Base-by-base conservation (phyloP, 1,284 basidiomycete species). In the Sparassis latifolia region DNA sequence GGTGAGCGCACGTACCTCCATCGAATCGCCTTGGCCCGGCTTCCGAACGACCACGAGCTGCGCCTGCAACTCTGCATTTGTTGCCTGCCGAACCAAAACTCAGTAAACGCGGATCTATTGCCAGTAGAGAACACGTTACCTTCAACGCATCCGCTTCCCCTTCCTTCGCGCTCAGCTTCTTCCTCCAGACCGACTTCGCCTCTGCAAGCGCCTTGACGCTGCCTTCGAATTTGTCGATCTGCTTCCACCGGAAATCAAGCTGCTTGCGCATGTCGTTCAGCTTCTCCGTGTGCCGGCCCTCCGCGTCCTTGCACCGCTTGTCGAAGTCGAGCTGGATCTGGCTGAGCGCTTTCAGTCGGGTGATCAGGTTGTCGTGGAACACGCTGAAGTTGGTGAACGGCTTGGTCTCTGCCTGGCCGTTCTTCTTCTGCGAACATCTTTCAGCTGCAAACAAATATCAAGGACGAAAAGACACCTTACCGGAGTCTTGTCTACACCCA, bases 331-430 rank as follows among this genome's bases (percentile, higher is more conserved):
- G 64, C 64, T 94, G 86, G 37, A 97, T 87, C 54, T 90, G 82
- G 44, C 82, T 87, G 52, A 98, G 80, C 0, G 82, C 75, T 59
- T 92, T 91, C 45, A 99, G 74, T 5, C 94, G 82, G 1, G 84
- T 82, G 61, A 97, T 84, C n/a, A 99, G 79, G 57, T 92, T 92
- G 67, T 97, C 93, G 59, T 95, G 92, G 78, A 99, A 98, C 51
- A 94, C 86, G 55, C 78, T 74, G 64, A 98, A 98, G 72, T 97
- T 96, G 33, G 89, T 91, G 66, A 91, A 93, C 0, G 92, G 92
- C 62, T 92, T 93, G 2, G 89, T 89, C 65, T 94, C 90, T 0
- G 84, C 82, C 53, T 84, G 78, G 2, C 77, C 73, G 3, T 79
- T 73, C 62, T 85, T 87, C 68, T 88, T 88, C 84, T 87, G 58